These are phyloP conservation scores for Rosa multiflora DNA, from an alignment of 306 rosid genomes.

Conservation along the genomic window DNA sequence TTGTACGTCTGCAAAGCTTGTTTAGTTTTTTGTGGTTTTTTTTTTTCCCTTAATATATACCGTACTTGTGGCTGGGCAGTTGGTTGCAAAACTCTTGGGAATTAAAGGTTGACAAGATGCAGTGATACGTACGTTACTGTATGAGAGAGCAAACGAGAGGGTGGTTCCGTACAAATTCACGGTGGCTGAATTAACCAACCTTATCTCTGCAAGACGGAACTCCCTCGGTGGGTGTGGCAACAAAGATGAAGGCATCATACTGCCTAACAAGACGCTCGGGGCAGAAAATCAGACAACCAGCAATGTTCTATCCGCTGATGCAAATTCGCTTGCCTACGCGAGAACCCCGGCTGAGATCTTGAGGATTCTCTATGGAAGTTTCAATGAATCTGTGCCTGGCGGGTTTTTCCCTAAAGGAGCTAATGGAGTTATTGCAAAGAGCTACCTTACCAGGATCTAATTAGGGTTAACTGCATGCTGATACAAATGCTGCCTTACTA, in stretches of 20 bases:
- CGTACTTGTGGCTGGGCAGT: neutral
- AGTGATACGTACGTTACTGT: conserved; percentile 26
- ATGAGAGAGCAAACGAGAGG: neutral
- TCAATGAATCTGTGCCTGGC: conserved; percentile 13
- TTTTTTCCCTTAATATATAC: no score
- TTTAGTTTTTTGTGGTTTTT: neutral
- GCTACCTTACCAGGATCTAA: neutral
- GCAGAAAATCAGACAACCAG: conserved; percentile 23
- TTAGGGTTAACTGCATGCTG: no score
- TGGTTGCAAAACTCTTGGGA: conserved; percentile 25
- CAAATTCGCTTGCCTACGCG: conserved; percentile 17
- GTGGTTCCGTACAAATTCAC: conserved; percentile 27
- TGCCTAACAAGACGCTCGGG: conserved; percentile 6
- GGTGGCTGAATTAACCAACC: conserved; percentile 26
- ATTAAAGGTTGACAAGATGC: conserved; percentile 32
- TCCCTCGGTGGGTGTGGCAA: conserved; percentile 22
- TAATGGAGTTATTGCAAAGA: conserved; percentile 24
- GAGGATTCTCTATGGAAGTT: conserved; percentile 20
- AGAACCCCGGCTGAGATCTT: conserved; percentile 22
- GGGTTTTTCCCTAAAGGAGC: conserved; percentile 28
- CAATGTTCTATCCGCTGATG: conserved; percentile 25
- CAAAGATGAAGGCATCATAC: conserved; percentile 31
- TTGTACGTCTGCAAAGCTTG: neutral
- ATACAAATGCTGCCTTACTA: no score
- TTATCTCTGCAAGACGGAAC: conserved; percentile 12